phyloP scores from a whole-genome alignment of 495 filamentous ascomycete species.

The Aspergillus leporis region DNA sequence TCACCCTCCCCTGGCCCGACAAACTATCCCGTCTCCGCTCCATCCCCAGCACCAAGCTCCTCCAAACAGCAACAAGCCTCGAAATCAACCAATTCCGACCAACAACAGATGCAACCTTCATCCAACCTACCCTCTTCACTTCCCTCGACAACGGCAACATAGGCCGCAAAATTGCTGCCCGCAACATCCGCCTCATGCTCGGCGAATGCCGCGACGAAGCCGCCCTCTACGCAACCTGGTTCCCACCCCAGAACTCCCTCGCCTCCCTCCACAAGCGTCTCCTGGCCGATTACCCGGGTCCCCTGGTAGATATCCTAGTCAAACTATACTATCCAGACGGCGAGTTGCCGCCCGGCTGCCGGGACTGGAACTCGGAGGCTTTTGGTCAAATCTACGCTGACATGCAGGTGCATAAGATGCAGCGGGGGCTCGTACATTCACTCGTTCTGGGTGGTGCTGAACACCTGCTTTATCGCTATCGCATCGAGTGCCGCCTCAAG shows the following conservation, averaged over 20 bases:
- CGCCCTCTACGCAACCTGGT: constrained; percentile 49
- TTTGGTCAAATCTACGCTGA: constrained; percentile 60
- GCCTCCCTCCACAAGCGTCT: constrained; percentile 45
- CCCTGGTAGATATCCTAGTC: constrained; percentile 43
- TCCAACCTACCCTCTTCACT: constrained; percentile 44
- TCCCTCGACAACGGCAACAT: constrained; percentile 52
- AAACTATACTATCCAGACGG: constrained; percentile 43
- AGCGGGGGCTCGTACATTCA: constrained; percentile 41
- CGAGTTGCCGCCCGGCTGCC: constrained; percentile 26
- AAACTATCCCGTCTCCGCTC: constrained; percentile 50
- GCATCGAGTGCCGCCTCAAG: constrained; percentile 49
- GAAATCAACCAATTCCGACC: constrained; percentile 55
- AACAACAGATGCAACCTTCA: constrained; percentile 49
- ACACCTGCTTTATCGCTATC: constrained; percentile 43
- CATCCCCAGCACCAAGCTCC: constrained; percentile 34
- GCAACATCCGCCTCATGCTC: constrained; percentile 51
- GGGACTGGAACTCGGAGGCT: constrained; percentile 42
- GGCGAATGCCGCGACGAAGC: constrained; percentile 59
- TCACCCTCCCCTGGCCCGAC: constrained; percentile 34
- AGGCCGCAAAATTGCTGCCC: constrained; percentile 37
- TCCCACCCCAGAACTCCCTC: constrained; percentile 36
- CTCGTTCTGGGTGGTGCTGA: constrained; percentile 29
- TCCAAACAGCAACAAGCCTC: constrained; percentile 40
- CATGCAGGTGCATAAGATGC: constrained; percentile 54
- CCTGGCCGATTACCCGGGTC: constrained; percentile 52